These are phyloP conservation scores for Gracilaria domingensis DNA, from an alignment of 23 red algal genomes.

Conservation along the genomic window DNA sequence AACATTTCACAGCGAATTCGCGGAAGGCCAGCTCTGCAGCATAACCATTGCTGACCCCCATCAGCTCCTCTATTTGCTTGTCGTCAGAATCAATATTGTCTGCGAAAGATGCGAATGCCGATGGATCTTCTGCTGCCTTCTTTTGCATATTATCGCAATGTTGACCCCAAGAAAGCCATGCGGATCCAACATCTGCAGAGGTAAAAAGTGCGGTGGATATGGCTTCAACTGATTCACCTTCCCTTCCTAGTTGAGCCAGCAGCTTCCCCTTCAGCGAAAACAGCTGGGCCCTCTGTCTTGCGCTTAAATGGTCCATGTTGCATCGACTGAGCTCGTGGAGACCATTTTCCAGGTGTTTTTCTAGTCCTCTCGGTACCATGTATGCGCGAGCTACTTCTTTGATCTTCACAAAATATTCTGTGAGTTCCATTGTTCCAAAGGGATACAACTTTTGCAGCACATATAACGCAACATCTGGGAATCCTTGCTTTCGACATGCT, in stretches of 20 bases:
- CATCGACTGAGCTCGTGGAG: constrained; percentile 79
- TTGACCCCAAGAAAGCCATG: constrained; percentile 91
- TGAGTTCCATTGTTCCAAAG: constrained; percentile 91
- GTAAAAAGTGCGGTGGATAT: constrained; percentile 70
- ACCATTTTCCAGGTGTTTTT: constrained; percentile 75
- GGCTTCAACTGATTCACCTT: constrained; percentile 75
- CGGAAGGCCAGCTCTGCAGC: constrained; percentile 63
- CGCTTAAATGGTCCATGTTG: constrained; percentile 87
- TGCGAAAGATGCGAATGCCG: constrained; percentile 5
- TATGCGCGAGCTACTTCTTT: constrained; percentile 88
- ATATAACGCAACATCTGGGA: constrained; percentile 82
- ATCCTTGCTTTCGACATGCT: constrained; percentile 89
- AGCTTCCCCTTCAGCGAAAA: constrained; percentile 88
- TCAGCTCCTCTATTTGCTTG: constrained; percentile 31
- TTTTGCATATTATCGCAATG: constrained; percentile 79
- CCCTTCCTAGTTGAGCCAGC: constrained; percentile 45
- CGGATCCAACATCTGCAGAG: constrained; percentile 76
- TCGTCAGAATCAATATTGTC: constrained; percentile 18
- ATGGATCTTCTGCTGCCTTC: constrained; percentile 14
- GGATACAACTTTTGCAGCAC: constrained; percentile 90
- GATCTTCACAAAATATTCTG: constrained; percentile 97
- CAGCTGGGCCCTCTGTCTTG: constrained; percentile 90
- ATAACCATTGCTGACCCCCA: constrained; percentile 11
- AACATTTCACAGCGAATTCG: constrained; percentile 87
- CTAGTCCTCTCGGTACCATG: constrained; percentile 64